phyloP scores from a whole-genome alignment of 768 basidiomycete genomes.

The Calocybe indica region DNA sequence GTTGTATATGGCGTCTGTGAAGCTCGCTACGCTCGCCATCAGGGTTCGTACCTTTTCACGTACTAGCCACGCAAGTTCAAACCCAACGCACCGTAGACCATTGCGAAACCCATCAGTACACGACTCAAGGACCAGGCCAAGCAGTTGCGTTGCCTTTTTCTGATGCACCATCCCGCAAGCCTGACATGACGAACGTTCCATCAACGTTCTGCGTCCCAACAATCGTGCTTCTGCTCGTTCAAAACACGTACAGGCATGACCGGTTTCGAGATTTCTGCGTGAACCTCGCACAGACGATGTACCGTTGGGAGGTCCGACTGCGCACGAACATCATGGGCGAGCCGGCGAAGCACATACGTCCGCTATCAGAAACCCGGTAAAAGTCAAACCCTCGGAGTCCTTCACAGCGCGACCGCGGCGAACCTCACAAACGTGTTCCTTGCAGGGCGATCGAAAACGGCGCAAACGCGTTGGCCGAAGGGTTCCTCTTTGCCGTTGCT shows the following conservation, averaged over 20 bases:
- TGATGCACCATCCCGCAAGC: no score
- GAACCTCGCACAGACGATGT: constrained; percentile 69
- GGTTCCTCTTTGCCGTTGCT: constrained; percentile 77
- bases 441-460: constrained; percentile 80
- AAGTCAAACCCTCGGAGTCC: constrained; percentile 11
- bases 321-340: constrained; percentile 77
- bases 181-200: no score
- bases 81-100: constrained; percentile 40
- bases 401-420: no score
- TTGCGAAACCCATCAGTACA: constrained; percentile 76
- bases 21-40: constrained; percentile 69
- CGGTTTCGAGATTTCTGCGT: constrained; percentile 68
- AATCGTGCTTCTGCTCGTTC: neutral
- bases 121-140: constrained; percentile 66
- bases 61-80: neutral
- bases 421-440: no score
- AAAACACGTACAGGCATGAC: constrained; percentile 46
- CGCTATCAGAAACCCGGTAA: constrained; percentile 71
- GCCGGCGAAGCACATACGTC: constrained; percentile 63
- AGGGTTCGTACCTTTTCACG: constrained; percentile 28
- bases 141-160: constrained; percentile 39
- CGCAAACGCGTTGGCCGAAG: constrained; percentile 79
- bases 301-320: constrained; percentile 65
- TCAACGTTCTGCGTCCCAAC: no score
- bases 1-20: constrained; percentile 59